A percentile compares a stretch with the other conserved stretches of the same genome.
Conservation (phyloP, 1,284 basidiomycete species). For the Leccinum glutinopallens region DNA sequence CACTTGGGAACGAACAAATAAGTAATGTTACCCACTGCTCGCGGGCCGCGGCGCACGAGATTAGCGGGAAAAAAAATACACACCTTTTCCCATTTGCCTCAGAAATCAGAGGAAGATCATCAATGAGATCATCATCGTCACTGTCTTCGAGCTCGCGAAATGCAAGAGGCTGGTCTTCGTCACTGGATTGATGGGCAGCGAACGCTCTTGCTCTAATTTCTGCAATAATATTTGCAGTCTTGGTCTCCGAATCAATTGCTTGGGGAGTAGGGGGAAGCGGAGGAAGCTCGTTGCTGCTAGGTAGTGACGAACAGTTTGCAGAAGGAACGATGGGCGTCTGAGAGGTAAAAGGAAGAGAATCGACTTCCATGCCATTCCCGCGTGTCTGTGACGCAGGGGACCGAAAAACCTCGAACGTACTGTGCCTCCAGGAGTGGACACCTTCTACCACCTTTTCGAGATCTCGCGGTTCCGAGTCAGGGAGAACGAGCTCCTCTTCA, state of each 20-base stretch:
- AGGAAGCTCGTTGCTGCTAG: constrained; percentile 29
- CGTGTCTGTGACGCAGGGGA: background rate
- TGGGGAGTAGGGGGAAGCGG: constrained; percentile 42
- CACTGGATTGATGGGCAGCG: constrained; percentile 44
- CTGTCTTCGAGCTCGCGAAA: constrained; percentile 51
- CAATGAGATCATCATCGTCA: constrained; percentile 48
- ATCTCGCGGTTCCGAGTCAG: constrained; percentile 29
- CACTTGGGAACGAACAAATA: constrained; percentile 30
- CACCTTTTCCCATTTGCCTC: constrained; percentile 25
- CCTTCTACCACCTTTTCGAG: constrained; percentile 38
- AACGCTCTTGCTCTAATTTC: constrained; percentile 60
- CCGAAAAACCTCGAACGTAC: constrained; percentile 23
- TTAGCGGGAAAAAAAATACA: constrained; percentile 4
- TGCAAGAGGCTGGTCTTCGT: constrained; percentile 41
- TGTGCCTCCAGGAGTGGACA: constrained; percentile 47
- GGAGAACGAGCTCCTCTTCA: constrained; percentile 55
- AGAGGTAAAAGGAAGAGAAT: constrained; percentile 12
- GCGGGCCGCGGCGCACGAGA: background rate
- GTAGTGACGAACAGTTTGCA: constrained; percentile 41
- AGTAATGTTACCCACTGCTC: constrained; percentile 9
- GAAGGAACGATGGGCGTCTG: constrained; percentile 16
- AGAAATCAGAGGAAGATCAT: constrained; percentile 23
- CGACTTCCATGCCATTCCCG: constrained; percentile 33
- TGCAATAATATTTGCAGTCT: constrained; percentile 60
- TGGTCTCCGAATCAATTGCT: constrained; percentile 47